Evolutionary conservation across 1,139 yeast species (phyloP).

Genomic region (Debaryomyces fabryi): DNA sequence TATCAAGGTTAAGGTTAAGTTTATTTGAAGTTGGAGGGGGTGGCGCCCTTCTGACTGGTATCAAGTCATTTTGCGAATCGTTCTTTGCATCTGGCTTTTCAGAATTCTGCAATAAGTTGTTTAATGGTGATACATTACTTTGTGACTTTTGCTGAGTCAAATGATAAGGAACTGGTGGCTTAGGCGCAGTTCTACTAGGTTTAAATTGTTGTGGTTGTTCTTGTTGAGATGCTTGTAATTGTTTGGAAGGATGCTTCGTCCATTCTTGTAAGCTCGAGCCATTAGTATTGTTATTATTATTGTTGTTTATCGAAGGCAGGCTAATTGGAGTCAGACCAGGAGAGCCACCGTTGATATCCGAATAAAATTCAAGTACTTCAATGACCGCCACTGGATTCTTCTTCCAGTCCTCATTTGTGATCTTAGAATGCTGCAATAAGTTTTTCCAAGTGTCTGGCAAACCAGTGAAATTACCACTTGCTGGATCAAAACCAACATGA

Average conservation of each 20-base stretch:
- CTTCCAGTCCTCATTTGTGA: slow-evolving; percentile 82
- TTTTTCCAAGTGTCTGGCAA: slow-evolving; percentile 81
- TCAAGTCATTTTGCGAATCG: slow-evolving; percentile 28
- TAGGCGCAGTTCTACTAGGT: slow-evolving; percentile 48
- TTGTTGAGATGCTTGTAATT: slow-evolving; percentile 15
- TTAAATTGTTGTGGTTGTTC: slow-evolving; percentile 25
- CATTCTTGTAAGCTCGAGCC: slow-evolving; percentile 37
- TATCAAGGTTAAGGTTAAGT: slow-evolving; percentile 7
- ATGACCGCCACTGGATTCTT: slow-evolving; percentile 85
- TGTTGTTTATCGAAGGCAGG: slow-evolving; percentile 22
- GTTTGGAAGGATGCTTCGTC: slow-evolving; percentile 42
- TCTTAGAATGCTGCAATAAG: slow-evolving; percentile 72
- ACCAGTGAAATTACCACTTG: slow-evolving; percentile 74
- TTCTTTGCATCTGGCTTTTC: slow-evolving; percentile 11
- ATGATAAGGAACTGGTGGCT: slow-evolving; percentile 48
- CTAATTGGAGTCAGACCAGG: slow-evolving; percentile 34
- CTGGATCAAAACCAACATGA: slow-evolving; percentile 65
- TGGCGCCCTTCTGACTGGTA: slow-evolving; percentile 59
- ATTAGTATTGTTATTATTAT: slow-evolving; percentile 11
- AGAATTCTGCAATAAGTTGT: slow-evolving; percentile 34
- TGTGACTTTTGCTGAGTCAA: slow-evolving; percentile 26
- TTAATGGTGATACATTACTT: slow-evolving; percentile 37
- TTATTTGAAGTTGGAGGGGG: slow-evolving; percentile 44
- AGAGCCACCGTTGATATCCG: slow-evolving; percentile 47
- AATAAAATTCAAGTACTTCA: slow-evolving; percentile 89